Percentiles rank a stretch among this genome's conserved stretches.
Evolutionary conservation across 352 stramenopile species (phyloP).

Genomic region (Plasmopara viticola): DNA sequence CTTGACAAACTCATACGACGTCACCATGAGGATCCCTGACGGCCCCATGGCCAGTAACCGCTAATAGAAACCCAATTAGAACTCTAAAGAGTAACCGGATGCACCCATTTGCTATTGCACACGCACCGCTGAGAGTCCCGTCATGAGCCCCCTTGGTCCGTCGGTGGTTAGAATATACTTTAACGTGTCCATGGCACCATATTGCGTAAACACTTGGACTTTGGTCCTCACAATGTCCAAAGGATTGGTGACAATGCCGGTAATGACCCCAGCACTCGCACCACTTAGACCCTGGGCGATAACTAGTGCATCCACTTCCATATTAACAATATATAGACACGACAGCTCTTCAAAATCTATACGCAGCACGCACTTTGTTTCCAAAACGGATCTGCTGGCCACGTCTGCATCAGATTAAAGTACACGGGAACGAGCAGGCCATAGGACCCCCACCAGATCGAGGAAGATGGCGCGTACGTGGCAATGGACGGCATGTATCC

Average conservation of each 20-base stretch:
- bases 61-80: slow-evolving; percentile 21
- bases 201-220: slow-evolving; percentile 81
- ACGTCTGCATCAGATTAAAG: slow-evolving; percentile 52
- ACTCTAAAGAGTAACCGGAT: background rate
- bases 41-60: slow-evolving; percentile 76
- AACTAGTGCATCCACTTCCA: slow-evolving; percentile 28
- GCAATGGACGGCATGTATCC: slow-evolving; percentile 81
- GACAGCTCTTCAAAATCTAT: background rate
- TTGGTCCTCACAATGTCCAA: slow-evolving; percentile 87
- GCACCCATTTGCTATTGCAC: background rate
- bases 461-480: slow-evolving; percentile 80
- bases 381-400: slow-evolving; percentile 61
- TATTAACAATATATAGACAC: background rate
- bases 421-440: slow-evolving; percentile 72
- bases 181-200: slow-evolving; percentile 71
- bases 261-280: slow-evolving; percentile 71
- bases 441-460: slow-evolving; percentile 86
- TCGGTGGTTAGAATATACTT: slow-evolving; percentile 81
- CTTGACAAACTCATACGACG: slow-evolving; percentile 89
- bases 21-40: slow-evolving; percentile 79
- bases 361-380: slow-evolving; percentile 55
- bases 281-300: slow-evolving; percentile 71
- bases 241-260: slow-evolving; percentile 74
- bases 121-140: slow-evolving; percentile 69
- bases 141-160: slow-evolving; percentile 71